Conservation (phyloP, 192 early-diverging fungal genomes). For the Radiomyces spectabilis region DNA sequence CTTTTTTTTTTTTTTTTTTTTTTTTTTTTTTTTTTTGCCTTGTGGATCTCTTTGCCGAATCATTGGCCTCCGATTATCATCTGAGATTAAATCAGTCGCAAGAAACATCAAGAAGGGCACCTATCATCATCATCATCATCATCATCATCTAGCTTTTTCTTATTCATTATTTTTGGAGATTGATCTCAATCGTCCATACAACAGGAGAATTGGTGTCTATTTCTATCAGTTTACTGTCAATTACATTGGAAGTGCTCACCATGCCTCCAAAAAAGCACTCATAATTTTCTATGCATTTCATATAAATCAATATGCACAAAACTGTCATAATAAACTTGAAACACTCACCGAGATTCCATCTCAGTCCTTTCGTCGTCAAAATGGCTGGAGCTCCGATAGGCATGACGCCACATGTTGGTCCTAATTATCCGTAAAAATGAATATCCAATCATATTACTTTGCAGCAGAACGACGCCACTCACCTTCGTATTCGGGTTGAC, state of each 20-base stretch:
- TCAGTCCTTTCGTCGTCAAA: constrained; percentile 67
- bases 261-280: constrained; percentile 48
- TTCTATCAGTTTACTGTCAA: constrained; percentile 46
- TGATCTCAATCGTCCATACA: constrained; percentile 76
- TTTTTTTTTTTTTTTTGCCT: too few species aligned
- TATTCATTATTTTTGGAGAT: too few species aligned
- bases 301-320: too few species aligned
- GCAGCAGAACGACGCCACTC: background rate
- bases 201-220: constrained; percentile 67
- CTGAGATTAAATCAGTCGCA: too few species aligned
- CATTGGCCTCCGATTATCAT: too few species aligned
- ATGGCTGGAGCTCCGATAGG: constrained; percentile 63
- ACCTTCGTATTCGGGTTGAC: constrained; percentile 55
- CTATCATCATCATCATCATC: too few species aligned
- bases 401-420: constrained; percentile 83
- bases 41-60: too few species aligned
- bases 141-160: too few species aligned
- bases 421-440: background rate
- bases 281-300: constrained; percentile 3
- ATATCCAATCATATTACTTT: background rate
- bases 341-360: constrained; percentile 75
- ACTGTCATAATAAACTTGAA: background rate
- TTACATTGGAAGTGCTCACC: constrained; percentile 81
- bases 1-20: too few species aligned
- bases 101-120: too few species aligned